Conservation (phyloP, 768 basidiomycete species). For the Leucosporidium scottii region DNA sequence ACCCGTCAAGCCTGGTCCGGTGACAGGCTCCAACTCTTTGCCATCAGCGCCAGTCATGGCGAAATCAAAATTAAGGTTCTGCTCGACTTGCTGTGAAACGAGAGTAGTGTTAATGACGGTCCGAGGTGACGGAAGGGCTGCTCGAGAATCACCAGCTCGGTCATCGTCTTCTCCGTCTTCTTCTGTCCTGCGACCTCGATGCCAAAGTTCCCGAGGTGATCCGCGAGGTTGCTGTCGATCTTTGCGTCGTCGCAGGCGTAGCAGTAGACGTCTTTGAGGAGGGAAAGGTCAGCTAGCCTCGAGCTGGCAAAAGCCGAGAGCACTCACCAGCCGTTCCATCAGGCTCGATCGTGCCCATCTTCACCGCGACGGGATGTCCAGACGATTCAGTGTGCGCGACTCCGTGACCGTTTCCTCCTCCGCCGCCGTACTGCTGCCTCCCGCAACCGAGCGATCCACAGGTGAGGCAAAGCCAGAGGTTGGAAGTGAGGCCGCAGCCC, state of each 20-base stretch:
- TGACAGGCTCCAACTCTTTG: conserved; percentile 75
- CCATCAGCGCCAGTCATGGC: conserved; percentile 80
- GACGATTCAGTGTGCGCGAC: conserved; percentile 66
- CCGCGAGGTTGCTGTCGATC: conserved; percentile 63
- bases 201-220: conserved; percentile 72
- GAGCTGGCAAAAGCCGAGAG: background rate
- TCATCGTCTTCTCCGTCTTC: conserved; percentile 96
- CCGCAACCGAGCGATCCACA: conserved; percentile 90
- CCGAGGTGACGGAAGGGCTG: background rate
- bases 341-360: conserved; percentile 91
- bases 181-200: conserved; percentile 72
- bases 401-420: conserved; percentile 79
- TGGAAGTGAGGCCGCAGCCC: conserved; percentile 76
- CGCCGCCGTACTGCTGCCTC: conserved; percentile 57
- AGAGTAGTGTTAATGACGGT: conserved; percentile 4
- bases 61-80: conserved; percentile 91
- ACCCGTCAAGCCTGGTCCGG: conserved; percentile 82
- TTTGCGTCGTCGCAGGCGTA: conserved; percentile 81
- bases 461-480: conserved; percentile 89
- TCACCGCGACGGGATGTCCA: conserved; percentile 75
- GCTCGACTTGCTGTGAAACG: conserved; percentile 76
- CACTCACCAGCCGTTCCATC: conserved; percentile 77
- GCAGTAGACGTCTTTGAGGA: conserved; percentile 74
- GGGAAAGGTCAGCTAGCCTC: background rate
- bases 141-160: conserved; percentile 65